phyloP scores from a whole-genome alignment of 2,329 filamentous ascomycete genomes.

The Colletotrichum tofieldiae region DNA sequence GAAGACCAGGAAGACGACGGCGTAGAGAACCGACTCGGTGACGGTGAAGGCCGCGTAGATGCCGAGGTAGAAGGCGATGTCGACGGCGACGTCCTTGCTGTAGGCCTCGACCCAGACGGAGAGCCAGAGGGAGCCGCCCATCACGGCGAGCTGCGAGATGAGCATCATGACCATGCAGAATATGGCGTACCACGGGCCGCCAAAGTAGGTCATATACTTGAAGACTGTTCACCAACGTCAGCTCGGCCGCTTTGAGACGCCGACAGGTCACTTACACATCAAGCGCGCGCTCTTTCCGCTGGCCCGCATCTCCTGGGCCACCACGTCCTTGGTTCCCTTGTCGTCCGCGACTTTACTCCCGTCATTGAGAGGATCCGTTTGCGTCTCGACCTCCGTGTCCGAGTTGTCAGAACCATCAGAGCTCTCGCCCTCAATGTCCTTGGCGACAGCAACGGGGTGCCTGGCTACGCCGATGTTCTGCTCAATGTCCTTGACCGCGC shows the following conservation, averaged over 20 bases:
- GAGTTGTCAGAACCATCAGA: constrained; percentile 47
- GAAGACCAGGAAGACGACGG: constrained; percentile 62
- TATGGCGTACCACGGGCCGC: constrained; percentile 60
- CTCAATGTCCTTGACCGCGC: constrained; percentile 58
- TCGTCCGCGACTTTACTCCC: constrained; percentile 54
- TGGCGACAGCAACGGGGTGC: constrained; percentile 60
- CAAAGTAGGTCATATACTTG: constrained; percentile 68
- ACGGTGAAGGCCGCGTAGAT: constrained; percentile 66
- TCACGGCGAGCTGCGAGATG: constrained; percentile 59
- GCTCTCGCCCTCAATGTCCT: constrained; percentile 55
- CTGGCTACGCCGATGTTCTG: constrained; percentile 63
- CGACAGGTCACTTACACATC: constrained; percentile 54
- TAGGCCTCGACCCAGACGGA: constrained; percentile 70
- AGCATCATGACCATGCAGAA: constrained; percentile 57
- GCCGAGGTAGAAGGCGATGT: constrained; percentile 67
- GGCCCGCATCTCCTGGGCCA: constrained; percentile 63
- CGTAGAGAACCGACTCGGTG: constrained; percentile 60
- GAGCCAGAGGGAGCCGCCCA: constrained; percentile 64
- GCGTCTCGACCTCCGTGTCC: constrained; percentile 50
- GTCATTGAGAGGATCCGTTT: constrained; percentile 50
- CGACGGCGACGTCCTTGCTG: constrained; percentile 58
- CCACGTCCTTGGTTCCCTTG: constrained; percentile 58
- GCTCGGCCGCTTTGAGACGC: constrained; percentile 8
- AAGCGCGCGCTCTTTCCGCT: constrained; percentile 63
- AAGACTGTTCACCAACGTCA: constrained; percentile 54